Evolutionary conservation across 2,329 filamentous ascomycete species (phyloP).

Genomic region (Cladosporium sp.): DNA sequence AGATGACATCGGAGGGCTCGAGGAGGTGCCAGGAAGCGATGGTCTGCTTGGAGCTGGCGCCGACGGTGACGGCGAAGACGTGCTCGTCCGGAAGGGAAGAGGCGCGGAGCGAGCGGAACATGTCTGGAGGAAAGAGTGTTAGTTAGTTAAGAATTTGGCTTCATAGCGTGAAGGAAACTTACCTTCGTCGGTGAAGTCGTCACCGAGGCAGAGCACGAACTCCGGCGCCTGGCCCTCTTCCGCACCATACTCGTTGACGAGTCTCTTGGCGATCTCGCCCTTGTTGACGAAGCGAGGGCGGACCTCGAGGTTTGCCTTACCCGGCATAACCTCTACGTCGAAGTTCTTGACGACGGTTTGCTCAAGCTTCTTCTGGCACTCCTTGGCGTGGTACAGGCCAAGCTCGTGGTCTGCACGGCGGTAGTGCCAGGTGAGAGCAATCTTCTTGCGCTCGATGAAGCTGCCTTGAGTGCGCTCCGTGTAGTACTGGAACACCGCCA

Average conservation of each 20-base stretch:
- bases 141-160: slow-evolving; percentile 16
- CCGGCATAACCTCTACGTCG: slow-evolving; percentile 94
- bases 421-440: slow-evolving; percentile 96
- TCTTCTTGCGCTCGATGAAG: slow-evolving; percentile 90
- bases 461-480: slow-evolving; percentile 86
- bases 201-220: slow-evolving; percentile 85
- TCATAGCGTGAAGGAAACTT: slow-evolving; percentile 28
- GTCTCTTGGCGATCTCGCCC: slow-evolving; percentile 82
- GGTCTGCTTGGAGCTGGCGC: slow-evolving; percentile 86
- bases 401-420: slow-evolving; percentile 83
- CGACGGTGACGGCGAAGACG: slow-evolving; percentile 87
- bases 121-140: slow-evolving; percentile 45
- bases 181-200: slow-evolving; percentile 98
- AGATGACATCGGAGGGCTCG: slow-evolving; percentile 81
- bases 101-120: slow-evolving; percentile 73
- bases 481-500: slow-evolving; percentile 80
- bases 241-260: slow-evolving; percentile 68
- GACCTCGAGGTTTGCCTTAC: slow-evolving; percentile 95
- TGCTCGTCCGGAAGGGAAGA: slow-evolving; percentile 57
- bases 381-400: slow-evolving; percentile 70
- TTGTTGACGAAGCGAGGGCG: slow-evolving; percentile 98
- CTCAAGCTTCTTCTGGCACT: slow-evolving; percentile 79
- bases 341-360: slow-evolving; percentile 69
- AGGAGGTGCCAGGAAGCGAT: slow-evolving; percentile 84
- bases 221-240: slow-evolving; percentile 59